phyloP scores from a whole-genome alignment of 176 grass and related monocot genomes.

The Carex pumila region DNA sequence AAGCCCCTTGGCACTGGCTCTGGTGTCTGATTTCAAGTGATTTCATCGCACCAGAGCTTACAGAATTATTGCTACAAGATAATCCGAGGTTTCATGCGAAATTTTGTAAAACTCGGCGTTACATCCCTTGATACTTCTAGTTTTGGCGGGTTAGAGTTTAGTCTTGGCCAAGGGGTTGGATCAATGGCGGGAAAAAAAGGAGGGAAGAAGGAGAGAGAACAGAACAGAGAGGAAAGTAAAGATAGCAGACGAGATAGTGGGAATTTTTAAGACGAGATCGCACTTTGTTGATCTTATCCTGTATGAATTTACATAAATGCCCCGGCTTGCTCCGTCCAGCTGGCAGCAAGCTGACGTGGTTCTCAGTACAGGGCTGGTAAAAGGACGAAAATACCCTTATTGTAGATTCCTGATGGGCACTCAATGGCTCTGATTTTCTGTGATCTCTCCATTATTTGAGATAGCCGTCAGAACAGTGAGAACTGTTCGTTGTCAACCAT shows the following conservation, averaged over 20 bases:
- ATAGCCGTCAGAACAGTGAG: not conserved
- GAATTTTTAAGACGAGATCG: conserved; percentile 9
- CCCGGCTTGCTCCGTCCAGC: conserved; percentile 2
- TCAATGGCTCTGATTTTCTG: not conserved
- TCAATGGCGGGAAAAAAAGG: conserved; percentile 28
- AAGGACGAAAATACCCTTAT: not conserved
- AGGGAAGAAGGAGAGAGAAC: conserved; percentile 5
- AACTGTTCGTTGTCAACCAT: conserved; percentile 5
- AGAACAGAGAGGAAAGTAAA: conserved; percentile 8
- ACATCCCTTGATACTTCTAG: not conserved
- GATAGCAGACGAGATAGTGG: conserved; percentile 9
- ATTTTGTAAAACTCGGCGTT: not conserved
- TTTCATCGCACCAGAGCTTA: conserved; percentile 2
- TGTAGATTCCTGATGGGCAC: not conserved
- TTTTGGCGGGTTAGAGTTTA: conserved; percentile 3
- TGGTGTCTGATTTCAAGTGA: not conserved
- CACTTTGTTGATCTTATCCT: conserved; percentile 21
- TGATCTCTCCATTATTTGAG: not conserved
- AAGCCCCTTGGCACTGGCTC: not conserved
- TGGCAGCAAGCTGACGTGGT: not conserved
- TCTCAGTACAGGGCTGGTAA: not conserved
- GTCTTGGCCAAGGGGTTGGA: not conserved
- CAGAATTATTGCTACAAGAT: not conserved
- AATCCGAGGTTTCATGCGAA: conserved; percentile 1
- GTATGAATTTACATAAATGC: not conserved